phyloP scores from a whole-genome alignment of 2,329 filamentous ascomycete species.

The Chlorencoelia australis region DNA sequence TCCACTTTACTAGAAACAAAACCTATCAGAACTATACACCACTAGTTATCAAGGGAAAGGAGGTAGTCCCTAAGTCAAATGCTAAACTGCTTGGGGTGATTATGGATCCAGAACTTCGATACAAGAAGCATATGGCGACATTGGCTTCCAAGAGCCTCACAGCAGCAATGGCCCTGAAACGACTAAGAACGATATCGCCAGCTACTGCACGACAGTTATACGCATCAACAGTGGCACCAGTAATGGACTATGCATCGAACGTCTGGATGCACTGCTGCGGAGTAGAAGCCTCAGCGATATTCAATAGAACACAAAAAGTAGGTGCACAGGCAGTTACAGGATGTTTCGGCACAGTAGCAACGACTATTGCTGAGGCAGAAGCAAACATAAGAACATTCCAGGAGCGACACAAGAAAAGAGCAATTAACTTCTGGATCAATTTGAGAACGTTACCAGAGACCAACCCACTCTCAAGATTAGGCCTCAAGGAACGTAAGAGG shows the following conservation, averaged over 20 bases:
- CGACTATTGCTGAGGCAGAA: slow-evolving; percentile 17
- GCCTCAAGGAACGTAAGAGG: too few relatives aligned
- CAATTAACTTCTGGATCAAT: slow-evolving; percentile 14
- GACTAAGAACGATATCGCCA: slow-evolving; percentile 7
- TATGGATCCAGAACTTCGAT: slow-evolving; percentile 23
- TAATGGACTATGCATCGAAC: slow-evolving; percentile 23
- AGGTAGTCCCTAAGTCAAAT: slow-evolving; percentile 1
- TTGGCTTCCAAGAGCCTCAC: slow-evolving; percentile 21
- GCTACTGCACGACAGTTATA: slow-evolving; percentile 14
- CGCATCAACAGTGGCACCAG: slow-evolving; percentile 20
- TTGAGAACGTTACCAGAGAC: slow-evolving; percentile 13
- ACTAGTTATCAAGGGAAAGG: slow-evolving; percentile 8
- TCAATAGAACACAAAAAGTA: slow-evolving; percentile 12
- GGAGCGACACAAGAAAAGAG: slow-evolving; percentile 9
- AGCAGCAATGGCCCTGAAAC: slow-evolving; percentile 9
- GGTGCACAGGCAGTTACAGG: slow-evolving; percentile 17
- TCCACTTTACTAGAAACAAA: slow-evolving; percentile 10
- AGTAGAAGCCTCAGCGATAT: slow-evolving; percentile 7
- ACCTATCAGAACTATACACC: slow-evolving; percentile 1
- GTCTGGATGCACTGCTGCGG: slow-evolving; percentile 19
- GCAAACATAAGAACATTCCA: slow-evolving; percentile 13
- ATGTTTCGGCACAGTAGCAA: slow-evolving; percentile 17
- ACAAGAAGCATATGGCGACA: slow-evolving; percentile 20
- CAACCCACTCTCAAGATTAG: slow-evolving; percentile 17
- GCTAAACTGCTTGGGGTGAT: slow-evolving; percentile 16